Conservation (phyloP, 441 rosid genomes). For the Raphanus hybrid region DNA sequence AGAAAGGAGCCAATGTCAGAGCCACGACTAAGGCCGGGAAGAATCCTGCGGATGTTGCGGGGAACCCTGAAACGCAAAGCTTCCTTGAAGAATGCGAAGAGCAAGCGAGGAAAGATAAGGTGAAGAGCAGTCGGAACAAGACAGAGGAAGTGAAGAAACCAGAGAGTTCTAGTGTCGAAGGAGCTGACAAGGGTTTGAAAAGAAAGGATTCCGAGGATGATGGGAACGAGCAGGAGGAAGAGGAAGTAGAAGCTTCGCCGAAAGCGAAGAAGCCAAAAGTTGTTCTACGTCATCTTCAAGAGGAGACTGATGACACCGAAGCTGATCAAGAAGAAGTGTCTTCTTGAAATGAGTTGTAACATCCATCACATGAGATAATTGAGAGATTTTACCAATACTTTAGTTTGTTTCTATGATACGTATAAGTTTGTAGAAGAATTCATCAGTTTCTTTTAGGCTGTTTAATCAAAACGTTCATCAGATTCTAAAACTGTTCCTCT, state of each 20-base stretch:
- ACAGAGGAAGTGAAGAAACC: constrained; percentile 48
- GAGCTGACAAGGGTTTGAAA: constrained; percentile 47
- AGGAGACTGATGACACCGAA: constrained; percentile 61
- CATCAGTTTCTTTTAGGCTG: background rate
- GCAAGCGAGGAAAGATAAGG: constrained; percentile 45
- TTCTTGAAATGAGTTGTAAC: constrained; percentile 20
- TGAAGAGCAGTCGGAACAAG: constrained; percentile 40
- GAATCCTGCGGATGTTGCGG: constrained; percentile 77
- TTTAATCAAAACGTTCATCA: background rate
- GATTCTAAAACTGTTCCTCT: constrained; percentile 12
- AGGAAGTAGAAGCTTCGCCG: constrained; percentile 41
- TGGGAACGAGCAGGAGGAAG: constrained; percentile 14
- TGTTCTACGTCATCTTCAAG: constrained; percentile 65
- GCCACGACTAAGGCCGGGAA: constrained; percentile 80
- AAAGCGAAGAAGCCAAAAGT: constrained; percentile 65
- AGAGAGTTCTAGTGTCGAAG: constrained; percentile 43
- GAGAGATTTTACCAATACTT: constrained; percentile 7
- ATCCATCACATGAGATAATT: background rate
- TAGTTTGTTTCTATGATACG: constrained; percentile 9
- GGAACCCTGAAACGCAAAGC: constrained; percentile 53
- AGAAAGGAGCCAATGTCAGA: constrained; percentile 72
- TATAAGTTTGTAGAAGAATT: constrained; percentile 8
- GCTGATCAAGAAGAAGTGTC: constrained; percentile 45
- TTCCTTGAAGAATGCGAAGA: constrained; percentile 62
- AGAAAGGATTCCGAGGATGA: constrained; percentile 52